phyloP scores from a whole-genome alignment of 148 eudicot species.

The Cornus controversa region DNA sequence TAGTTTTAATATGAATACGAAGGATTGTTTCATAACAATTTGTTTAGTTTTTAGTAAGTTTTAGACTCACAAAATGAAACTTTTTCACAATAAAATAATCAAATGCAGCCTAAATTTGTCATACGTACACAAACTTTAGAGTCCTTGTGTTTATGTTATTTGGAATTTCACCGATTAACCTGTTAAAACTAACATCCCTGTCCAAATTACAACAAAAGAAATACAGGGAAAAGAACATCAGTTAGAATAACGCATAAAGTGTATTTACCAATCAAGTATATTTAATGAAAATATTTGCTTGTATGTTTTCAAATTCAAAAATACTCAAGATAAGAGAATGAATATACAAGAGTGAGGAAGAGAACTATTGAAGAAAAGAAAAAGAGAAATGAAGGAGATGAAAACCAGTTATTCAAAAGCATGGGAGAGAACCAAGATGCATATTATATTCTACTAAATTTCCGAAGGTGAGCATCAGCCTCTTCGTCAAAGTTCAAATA shows the following conservation, averaged over 20 bases:
- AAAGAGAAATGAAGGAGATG: neutral
- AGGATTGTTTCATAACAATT: neutral
- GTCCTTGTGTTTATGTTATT: slow-evolving; percentile 33
- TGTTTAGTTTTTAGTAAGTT: neutral
- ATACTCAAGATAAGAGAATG: neutral
- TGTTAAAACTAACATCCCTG: slow-evolving; percentile 78
- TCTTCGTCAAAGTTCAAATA: neutral
- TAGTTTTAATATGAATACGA: neutral
- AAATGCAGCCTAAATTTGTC: slow-evolving; percentile 5
- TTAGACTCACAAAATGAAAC: neutral
- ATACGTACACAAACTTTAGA: slow-evolving; percentile 60
- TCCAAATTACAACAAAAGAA: slow-evolving; percentile 11
- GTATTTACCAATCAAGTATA: too few species aligned
- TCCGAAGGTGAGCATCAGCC: neutral
- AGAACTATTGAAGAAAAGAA: neutral
- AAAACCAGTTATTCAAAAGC: neutral
- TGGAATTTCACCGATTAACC: slow-evolving; percentile 54
- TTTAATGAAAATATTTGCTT: too few species aligned
- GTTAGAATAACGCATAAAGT: neutral
- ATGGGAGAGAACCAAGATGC: neutral
- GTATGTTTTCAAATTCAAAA: too few species aligned
- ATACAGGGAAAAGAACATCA: neutral
- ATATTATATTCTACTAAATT: neutral
- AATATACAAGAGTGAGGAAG: neutral
- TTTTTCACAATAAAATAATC: neutral